Conservation (phyloP, 768 basidiomycete species). For the Xerocomus potaroensis region DNA sequence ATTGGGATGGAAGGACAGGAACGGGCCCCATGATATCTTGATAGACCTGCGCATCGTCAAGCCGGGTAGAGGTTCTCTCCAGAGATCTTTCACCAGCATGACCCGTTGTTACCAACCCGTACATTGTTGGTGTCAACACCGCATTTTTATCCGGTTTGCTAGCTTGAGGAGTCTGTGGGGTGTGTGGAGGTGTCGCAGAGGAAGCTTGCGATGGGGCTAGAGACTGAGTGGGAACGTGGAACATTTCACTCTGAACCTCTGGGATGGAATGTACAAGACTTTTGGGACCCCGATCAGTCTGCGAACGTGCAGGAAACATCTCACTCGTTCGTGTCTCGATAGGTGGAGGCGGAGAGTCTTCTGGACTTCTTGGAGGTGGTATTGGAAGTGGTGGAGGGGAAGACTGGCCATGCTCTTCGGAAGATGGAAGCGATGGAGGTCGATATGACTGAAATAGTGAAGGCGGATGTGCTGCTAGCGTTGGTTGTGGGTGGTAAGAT, state of each 20-base stretch:
- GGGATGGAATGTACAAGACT: constrained; percentile 5
- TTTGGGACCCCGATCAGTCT: constrained; percentile 3
- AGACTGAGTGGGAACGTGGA: constrained; percentile 17
- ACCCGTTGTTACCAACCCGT: not conserved
- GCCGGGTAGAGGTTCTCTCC: constrained; percentile 1
- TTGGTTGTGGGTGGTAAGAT: constrained; percentile 16
- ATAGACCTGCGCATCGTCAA: constrained; percentile 8
- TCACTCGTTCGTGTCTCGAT: constrained; percentile 26
- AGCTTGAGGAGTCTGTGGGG: constrained; percentile 7
- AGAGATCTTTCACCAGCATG: constrained; percentile 7
- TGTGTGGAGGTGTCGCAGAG: not conserved
- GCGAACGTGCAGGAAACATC: constrained; percentile 21
- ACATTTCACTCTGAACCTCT: constrained; percentile 22
- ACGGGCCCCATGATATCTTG: constrained; percentile 11
- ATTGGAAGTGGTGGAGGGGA: constrained; percentile 30
- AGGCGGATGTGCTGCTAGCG: constrained; percentile 10
- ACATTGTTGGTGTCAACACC: not conserved
- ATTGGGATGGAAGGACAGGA: constrained; percentile 8
- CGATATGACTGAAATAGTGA: constrained; percentile 25
- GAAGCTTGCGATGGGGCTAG: not conserved
- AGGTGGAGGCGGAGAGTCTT: constrained; percentile 17
- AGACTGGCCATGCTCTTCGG: constrained; percentile 16
- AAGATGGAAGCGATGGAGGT: constrained; percentile 16
- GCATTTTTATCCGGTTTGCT: constrained; percentile 3
- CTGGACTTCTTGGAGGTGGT: constrained; percentile 25